These are phyloP conservation scores for Aplosporella prunicola DNA, from an alignment of 2,329 filamentous ascomycete species.

Conservation along the genomic window DNA sequence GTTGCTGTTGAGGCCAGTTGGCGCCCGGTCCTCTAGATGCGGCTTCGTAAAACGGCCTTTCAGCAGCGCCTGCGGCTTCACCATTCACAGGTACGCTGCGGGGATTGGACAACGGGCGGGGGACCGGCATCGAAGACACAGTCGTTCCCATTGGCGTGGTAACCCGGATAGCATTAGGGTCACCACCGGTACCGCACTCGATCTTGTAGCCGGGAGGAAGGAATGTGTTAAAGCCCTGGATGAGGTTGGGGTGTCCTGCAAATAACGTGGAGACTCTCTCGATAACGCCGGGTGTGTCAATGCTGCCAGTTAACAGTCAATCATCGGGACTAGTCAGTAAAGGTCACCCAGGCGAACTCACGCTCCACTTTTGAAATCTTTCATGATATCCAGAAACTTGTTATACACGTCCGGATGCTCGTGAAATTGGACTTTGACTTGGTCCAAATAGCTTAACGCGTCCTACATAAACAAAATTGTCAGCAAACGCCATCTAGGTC, in stretches of 20 bases:
- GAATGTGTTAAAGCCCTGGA: conserved; percentile 98
- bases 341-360: conserved; percentile 44
- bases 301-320: conserved; percentile 39
- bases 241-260: conserved; percentile 86
- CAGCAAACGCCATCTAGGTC: neutral
- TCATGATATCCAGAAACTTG: conserved; percentile 96
- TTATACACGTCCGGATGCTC: conserved; percentile 98
- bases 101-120: conserved; percentile 36
- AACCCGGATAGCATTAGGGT: conserved; percentile 91
- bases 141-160: conserved; percentile 98
- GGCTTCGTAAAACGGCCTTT: conserved; percentile 27
- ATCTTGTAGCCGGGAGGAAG: conserved; percentile 92
- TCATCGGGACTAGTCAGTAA: too few species aligned
- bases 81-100: conserved; percentile 46
- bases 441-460: conserved; percentile 91
- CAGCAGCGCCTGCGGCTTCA: conserved; percentile 38
- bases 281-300: conserved; percentile 95
- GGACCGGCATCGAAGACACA: conserved; percentile 68
- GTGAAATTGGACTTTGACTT: conserved; percentile 96
- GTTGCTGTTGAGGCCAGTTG: conserved; percentile 30
- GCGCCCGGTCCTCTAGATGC: conserved; percentile 17
- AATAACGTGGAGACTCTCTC: conserved; percentile 93
- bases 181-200: conserved; percentile 86
- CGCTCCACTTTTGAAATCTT: conserved; percentile 98
- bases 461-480: conserved; percentile 38